Evolutionary conservation across 805 yeast genomes (phyloP).

Genomic region (Maudiozyma pseudohumilis): DNA sequence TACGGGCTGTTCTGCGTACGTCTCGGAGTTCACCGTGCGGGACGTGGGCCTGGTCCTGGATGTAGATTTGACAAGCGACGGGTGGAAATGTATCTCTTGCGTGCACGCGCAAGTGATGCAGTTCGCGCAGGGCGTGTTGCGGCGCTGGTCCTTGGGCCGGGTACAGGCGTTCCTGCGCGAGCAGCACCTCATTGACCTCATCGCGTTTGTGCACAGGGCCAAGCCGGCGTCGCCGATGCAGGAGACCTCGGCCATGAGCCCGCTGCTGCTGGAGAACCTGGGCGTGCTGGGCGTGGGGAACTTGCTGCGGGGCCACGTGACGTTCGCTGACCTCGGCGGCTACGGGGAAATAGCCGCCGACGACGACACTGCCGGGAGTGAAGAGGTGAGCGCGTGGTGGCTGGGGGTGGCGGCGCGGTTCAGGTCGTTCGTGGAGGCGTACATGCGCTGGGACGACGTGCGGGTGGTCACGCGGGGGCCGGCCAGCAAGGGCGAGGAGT

Average conservation of each 20-base stretch:
- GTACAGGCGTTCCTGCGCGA: too few relatives aligned
- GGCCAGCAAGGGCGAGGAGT: too few relatives aligned
- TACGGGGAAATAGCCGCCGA: slow-evolving; percentile 7
- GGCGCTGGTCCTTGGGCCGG: too few relatives aligned
- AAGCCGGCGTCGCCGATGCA: slow-evolving; percentile 33
- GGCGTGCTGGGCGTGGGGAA: slow-evolving; percentile 27
- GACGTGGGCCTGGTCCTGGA: slow-evolving; percentile 41
- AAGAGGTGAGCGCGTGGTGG: slow-evolving; percentile 36
- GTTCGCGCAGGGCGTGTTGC: too few relatives aligned
- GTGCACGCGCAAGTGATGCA: too few relatives aligned
- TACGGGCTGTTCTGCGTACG: slow-evolving; percentile 34
- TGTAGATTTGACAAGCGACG: slow-evolving; percentile 38
- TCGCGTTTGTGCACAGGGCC: slow-evolving; percentile 38
- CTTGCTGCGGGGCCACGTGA: slow-evolving; percentile 35
- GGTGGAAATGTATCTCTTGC: too few relatives aligned
- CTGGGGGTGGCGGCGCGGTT: slow-evolving; percentile 30
- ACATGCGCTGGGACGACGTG: slow-evolving; percentile 27
- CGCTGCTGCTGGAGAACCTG: slow-evolving; percentile 34
- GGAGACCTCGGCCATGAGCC: slow-evolving; percentile 35
- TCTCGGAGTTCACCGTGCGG: slow-evolving; percentile 30
- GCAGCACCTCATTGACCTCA: slow-evolving; percentile 35
- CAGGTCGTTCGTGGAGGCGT: slow-evolving; percentile 23
- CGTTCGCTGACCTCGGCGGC: slow-evolving; percentile 18
- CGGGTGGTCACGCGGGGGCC: slow-evolving; percentile 31
- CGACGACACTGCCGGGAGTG: slow-evolving; percentile 25